Evolutionary conservation across 1,139 yeast genomes (phyloP), one percentile per base, ranked within the genome.

Genomic region (Pichia sp.): DNA sequence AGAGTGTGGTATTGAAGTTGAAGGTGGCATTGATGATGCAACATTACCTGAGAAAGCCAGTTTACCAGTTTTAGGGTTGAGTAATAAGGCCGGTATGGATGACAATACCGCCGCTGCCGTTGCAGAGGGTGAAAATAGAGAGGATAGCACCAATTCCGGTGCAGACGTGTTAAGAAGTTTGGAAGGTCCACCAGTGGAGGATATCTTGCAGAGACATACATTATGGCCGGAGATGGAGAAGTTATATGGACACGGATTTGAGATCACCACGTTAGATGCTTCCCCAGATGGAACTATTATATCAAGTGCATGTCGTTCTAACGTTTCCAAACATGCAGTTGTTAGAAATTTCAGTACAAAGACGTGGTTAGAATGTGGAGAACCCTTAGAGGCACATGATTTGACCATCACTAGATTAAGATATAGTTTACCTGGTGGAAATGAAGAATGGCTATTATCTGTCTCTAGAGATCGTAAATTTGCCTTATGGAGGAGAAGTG

Each of bases 171-270:
- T 8, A 9, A 21, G 22, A 21, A 21, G 82, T 34, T 45, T 48
- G 0, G 54, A 61, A 1, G n/a, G n/a, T n/a, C 94, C 95, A 5
- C 96, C 96, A 1, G 61, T 81, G 35, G 97, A 88, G 56, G 95
- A 87, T 52, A 84, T 84, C 44, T 66, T 93, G 27, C 98, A 93
- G 58, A 69, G 97, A 51, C 85, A 81, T 53, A 84, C 97, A 0
- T 67, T 93, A 39, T 93, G 93, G 78, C 98, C 98, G 0, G 99
- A 93, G 55, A 62, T 80, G 37, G 98, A 93, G 52, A 93, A 93
- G 56, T 62, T 93, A 33, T 93, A 91, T 53, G 98, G 98, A 1
- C 99, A 93, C 58, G 99, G 99, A 12, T 93, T 87, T 60, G 99
- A 93, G 58, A 77, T 88, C 32, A 75, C 87, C 0, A 72, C 94